A percentile compares a stretch with the other conserved stretches of the same genome.
phyloP scores from a whole-genome alignment of 805 yeast genomes.

The Hyphopichia homilentoma region DNA sequence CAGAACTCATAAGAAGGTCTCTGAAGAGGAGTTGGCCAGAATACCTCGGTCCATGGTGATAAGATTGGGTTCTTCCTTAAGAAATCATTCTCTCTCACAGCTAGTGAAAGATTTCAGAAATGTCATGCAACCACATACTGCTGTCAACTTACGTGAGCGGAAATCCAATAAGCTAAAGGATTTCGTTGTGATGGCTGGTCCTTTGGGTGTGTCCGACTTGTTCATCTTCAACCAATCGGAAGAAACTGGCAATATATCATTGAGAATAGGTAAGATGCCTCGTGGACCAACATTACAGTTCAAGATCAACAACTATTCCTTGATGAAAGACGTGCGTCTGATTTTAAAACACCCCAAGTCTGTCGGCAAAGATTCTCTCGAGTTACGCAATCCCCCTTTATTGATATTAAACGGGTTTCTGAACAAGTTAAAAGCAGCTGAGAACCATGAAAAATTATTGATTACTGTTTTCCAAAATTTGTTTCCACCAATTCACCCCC shows the following conservation, averaged over 20 bases:
- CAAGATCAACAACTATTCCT: slow-evolving; percentile 69
- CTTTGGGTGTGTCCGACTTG: slow-evolving; percentile 86
- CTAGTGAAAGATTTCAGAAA: slow-evolving; percentile 83
- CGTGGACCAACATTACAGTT: slow-evolving; percentile 93
- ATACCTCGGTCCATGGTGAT: slow-evolving; percentile 94
- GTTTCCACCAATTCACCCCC: slow-evolving; percentile 93
- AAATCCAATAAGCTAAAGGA: slow-evolving; percentile 85
- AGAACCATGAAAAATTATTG: slow-evolving; percentile 71
- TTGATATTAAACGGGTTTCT: slow-evolving; percentile 88
- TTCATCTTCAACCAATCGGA: slow-evolving; percentile 82
- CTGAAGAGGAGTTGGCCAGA: slow-evolving; percentile 64
- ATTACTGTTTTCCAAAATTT: slow-evolving; percentile 91
- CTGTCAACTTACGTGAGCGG: slow-evolving; percentile 80
- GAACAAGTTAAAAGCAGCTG: slow-evolving; percentile 57
- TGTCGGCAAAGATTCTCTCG: slow-evolving; percentile 57
- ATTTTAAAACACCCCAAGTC: slow-evolving; percentile 78
- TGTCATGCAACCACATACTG: slow-evolving; percentile 96
- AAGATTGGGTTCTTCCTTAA: slow-evolving; percentile 71
- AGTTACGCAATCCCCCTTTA: slow-evolving; percentile 77
- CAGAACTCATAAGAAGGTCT: slow-evolving; percentile 74
- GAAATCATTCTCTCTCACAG: slow-evolving; percentile 78
- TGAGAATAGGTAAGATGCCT: slow-evolving; percentile 84
- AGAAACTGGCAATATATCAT: slow-evolving; percentile 71
- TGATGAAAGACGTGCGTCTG: slow-evolving; percentile 73
- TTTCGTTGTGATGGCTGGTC: slow-evolving; percentile 98